These are phyloP conservation scores for Curvularia sp. DNA, from an alignment of 2,329 filamentous ascomycete species.

Conservation along the genomic window DNA sequence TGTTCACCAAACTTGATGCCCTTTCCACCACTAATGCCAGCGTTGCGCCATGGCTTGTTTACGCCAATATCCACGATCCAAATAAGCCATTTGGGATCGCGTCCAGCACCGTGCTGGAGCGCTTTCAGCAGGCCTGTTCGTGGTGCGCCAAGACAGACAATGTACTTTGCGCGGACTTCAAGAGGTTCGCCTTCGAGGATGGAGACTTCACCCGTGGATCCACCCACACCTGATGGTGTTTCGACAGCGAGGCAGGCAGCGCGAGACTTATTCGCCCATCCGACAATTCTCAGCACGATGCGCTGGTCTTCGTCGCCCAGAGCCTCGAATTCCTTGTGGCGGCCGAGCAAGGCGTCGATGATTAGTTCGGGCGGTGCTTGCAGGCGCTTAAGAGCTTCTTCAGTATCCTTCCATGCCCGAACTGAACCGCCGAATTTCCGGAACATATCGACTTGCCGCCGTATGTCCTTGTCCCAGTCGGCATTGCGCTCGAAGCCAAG, in stretches of 20 bases:
- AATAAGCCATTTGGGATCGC: constrained; percentile 71
- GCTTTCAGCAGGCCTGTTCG: constrained; percentile 84
- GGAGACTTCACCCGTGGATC: constrained; percentile 67
- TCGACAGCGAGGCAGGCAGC: constrained; percentile 87
- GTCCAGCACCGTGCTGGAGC: constrained; percentile 66
- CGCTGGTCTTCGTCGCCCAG: constrained; percentile 82
- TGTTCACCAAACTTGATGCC: constrained; percentile 87
- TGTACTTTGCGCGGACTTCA: constrained; percentile 80
- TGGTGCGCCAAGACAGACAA: constrained; percentile 85
- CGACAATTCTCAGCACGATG: constrained; percentile 85
- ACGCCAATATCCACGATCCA: constrained; percentile 89
- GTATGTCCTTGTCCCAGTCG: constrained; percentile 79
- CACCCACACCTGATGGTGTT: constrained; percentile 86
- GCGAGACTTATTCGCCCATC: constrained; percentile 90
- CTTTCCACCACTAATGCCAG: constrained; percentile 78
- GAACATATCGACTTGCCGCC: constrained; percentile 83
- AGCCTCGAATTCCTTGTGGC: constrained; percentile 88
- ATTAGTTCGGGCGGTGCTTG: constrained; percentile 77
- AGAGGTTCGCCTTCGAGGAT: constrained; percentile 76
- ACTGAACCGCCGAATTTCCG: constrained; percentile 82
- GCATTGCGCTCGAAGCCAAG: constrained; percentile 83
- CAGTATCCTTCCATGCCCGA: constrained; percentile 65
- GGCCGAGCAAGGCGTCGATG: constrained; percentile 85
- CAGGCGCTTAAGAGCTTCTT: constrained; percentile 60
- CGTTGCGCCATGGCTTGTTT: constrained; percentile 83